phyloP scores from a whole-genome alignment of 1,284 basidiomycete species.

The Earliella scabrosa region DNA sequence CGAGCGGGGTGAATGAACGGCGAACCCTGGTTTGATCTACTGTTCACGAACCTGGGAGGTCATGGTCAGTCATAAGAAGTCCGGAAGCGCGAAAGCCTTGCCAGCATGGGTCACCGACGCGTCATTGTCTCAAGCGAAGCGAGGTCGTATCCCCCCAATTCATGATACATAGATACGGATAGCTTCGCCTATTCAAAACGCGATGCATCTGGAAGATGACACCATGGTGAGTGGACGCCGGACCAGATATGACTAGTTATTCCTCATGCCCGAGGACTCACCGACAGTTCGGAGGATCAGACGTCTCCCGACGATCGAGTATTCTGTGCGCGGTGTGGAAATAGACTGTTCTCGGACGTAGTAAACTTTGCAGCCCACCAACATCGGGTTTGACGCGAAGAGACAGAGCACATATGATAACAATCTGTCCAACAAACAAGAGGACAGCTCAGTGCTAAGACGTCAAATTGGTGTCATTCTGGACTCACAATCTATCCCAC shows the following conservation, averaged over 20 bases:
- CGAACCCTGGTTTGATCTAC: not conserved
- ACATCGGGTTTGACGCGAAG: not conserved
- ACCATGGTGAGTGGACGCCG: not conserved
- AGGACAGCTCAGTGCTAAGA: too few relatives aligned
- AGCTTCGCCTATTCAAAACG: not conserved
- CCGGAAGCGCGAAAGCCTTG: not conserved
- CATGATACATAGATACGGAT: not conserved
- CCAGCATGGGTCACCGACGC: not conserved
- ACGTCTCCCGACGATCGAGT: not conserved
- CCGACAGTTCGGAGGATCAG: not conserved
- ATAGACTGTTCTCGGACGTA: not conserved
- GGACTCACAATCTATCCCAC: slow-evolving; percentile 37
- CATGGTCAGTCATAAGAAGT: not conserved
- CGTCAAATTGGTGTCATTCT: too few relatives aligned
- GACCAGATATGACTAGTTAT: not conserved
- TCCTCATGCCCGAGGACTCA: slow-evolving; percentile 13
- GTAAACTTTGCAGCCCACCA: not conserved
- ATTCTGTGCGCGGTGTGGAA: not conserved
- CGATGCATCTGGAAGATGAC: not conserved
- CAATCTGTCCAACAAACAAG: not conserved
- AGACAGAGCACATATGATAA: not conserved
- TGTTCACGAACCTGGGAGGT: not conserved
- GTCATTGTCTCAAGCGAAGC: not conserved
- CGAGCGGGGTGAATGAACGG: not conserved
- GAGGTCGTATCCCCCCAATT: not conserved